Evolutionary conservation across 208 protist genomes (phyloP), one percentile per base, ranked within the genome.

Genomic region (Angomonas ambiguus): DNA sequence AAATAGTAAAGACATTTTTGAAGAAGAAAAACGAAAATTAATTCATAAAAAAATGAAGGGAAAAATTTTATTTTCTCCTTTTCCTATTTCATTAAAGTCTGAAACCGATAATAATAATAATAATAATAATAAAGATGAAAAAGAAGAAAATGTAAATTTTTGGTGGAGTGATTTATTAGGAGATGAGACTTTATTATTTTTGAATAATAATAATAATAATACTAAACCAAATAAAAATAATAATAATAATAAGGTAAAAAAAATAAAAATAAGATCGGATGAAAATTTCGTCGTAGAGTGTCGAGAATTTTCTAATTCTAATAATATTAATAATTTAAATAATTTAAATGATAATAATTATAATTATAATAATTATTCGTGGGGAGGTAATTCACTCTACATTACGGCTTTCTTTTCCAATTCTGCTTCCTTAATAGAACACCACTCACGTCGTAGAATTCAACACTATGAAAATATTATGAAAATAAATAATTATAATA

Each of bases 131-230:
- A 22, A 56, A 45, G 16, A 45, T 45, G 16, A 8, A n/a, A 45
- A 45, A 45, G 8, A 8, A 45, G 8, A 8, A 16, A 45, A 8
- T 8, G 11, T 45, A n/a, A n/a, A 8, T 45, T 45, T 45, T 45
- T 45, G 11, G 38, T 45, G 38, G 38, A 45, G 8, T 8, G 16
- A 45, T 45, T 45, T 45, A n/a, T 45, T 45, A 45, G 38, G 38
- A n/a, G n/a, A n/a, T n/a, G n/a, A n/a, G n/a, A n/a, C n/a, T n/a
- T n/a, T n/a, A n/a, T n/a, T n/a, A n/a, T n/a, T n/a, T n/a, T n/a
- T n/a, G n/a, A n/a, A n/a, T n/a, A 45, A 45, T 45, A 45, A 45
- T 45, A 45, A 45, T 45, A 45, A 45, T 45, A 45, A 45, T 45
- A 45, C 8, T n/a, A 45, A 45, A n/a, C 11, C 8, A 45, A 45